Conservation (phyloP, 768 basidiomycete species). For the Podaxis pistillaris region DNA sequence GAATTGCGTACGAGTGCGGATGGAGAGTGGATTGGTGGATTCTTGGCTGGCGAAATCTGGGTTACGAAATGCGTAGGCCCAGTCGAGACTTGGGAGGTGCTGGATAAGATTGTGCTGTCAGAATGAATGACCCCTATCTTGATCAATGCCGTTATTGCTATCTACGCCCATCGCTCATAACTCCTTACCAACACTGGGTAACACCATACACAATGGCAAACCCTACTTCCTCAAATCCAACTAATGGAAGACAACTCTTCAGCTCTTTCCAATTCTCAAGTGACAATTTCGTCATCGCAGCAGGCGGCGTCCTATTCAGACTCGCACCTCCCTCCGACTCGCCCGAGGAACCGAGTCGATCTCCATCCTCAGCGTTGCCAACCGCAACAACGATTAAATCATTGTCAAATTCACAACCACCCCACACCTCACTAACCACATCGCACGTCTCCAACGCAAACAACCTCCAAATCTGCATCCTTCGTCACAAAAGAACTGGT, state of each 20-base stretch:
- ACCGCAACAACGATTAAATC: neutral
- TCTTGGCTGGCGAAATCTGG: constrained; percentile 55
- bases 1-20: constrained; percentile 28
- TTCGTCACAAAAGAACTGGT: constrained; percentile 28
- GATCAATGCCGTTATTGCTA: neutral
- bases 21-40: constrained; percentile 38
- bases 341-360: neutral
- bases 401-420: neutral
- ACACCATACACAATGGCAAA: neutral
- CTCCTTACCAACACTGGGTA: too few relatives aligned
- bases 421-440: too few relatives aligned
- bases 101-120: constrained; percentile 31
- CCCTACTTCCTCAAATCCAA: neutral
- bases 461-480: constrained; percentile 36
- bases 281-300: constrained; percentile 36
- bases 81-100: constrained; percentile 55
- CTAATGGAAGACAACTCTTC: neutral
- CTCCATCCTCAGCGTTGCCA: neutral
- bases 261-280: constrained; percentile 10
- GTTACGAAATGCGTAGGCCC: constrained; percentile 57
- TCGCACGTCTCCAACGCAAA: constrained; percentile 3
- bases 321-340: neutral
- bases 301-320: constrained; percentile 41
- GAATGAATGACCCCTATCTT: neutral
- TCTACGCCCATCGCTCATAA: neutral